Evolutionary conservation across 2,329 filamentous ascomycete genomes (phyloP).

Genomic region (Pseudocercospora fuligena): DNA sequence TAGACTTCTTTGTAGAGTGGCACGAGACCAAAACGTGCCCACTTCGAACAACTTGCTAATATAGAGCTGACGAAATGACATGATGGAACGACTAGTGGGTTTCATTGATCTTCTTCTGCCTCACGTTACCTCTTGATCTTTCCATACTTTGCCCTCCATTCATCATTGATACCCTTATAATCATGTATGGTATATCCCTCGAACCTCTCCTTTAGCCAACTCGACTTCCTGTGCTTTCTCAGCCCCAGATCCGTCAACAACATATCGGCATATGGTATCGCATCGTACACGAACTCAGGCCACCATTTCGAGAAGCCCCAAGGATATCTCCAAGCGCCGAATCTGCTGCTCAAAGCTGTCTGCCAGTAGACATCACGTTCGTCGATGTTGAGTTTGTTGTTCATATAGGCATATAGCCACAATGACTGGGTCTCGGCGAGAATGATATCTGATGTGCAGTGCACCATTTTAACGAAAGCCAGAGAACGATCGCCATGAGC

Average conservation of each 20-base stretch:
- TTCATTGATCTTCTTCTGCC: background rate
- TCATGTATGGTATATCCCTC: conserved; percentile 24
- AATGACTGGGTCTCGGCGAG: conserved; percentile 19
- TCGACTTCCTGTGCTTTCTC: conserved; percentile 19
- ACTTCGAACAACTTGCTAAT: background rate
- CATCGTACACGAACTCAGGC: conserved; percentile 25
- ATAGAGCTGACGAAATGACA: background rate
- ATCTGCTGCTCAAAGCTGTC: conserved; percentile 16
- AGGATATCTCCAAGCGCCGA: conserved; percentile 22
- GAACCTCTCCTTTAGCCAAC: conserved; percentile 20
- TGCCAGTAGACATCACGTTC: conserved; percentile 15
- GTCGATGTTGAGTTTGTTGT: conserved; percentile 15
- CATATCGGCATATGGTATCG: conserved; percentile 25
- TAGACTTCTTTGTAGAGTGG: background rate
- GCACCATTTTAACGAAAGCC: conserved; percentile 21
- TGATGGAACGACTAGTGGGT: background rate
- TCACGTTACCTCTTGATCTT: background rate
- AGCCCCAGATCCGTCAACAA: conserved; percentile 20
- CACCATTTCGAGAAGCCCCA: conserved; percentile 24
- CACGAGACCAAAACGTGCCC: conserved; percentile 1
- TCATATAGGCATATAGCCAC: conserved; percentile 23
- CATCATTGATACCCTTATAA: conserved; percentile 18
- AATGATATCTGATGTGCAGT: conserved; percentile 21
- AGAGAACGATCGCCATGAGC: conserved; percentile 21
- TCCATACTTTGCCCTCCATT: conserved; percentile 8